phyloP scores from a whole-genome alignment of 768 basidiomycete species.

The Agaricus subrufescens region DNA sequence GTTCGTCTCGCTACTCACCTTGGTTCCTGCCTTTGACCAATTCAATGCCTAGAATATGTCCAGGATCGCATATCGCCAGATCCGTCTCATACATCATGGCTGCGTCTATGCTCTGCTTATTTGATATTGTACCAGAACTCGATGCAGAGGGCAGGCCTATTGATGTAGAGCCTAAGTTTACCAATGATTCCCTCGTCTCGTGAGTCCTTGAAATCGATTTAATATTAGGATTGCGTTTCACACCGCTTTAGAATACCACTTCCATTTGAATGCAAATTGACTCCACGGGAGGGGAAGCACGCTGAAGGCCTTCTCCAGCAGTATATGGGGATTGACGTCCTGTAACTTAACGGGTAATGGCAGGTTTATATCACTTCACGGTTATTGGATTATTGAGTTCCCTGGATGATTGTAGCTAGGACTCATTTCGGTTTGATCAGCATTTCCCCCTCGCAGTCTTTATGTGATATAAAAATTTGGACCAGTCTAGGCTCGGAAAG shows the following conservation, averaged over 20 bases:
- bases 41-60: conserved; percentile 4
- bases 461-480: no score
- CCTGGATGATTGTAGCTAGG: no score
- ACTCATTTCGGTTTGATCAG: no score
- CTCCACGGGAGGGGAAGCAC: background rate
- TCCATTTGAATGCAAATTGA: background rate
- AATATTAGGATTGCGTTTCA: background rate
- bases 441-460: no score
- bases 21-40: background rate
- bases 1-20: conserved; percentile 4
- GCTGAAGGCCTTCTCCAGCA: background rate
- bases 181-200: conserved; percentile 1
- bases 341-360: background rate
- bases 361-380: no score
- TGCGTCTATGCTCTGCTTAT: conserved; percentile 11
- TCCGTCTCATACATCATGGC: background rate
- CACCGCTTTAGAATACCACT: background rate
- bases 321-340: background rate
- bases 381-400: no score
- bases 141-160: conserved; percentile 3
- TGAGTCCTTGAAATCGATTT: background rate
- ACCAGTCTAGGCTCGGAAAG: no score
- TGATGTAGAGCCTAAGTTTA: background rate
- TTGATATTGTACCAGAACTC: conserved; percentile 14
- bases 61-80: conserved; percentile 2